Conservation (phyloP, 2,329 filamentous ascomycete genomes). For the Ilyonectria robusta region DNA sequence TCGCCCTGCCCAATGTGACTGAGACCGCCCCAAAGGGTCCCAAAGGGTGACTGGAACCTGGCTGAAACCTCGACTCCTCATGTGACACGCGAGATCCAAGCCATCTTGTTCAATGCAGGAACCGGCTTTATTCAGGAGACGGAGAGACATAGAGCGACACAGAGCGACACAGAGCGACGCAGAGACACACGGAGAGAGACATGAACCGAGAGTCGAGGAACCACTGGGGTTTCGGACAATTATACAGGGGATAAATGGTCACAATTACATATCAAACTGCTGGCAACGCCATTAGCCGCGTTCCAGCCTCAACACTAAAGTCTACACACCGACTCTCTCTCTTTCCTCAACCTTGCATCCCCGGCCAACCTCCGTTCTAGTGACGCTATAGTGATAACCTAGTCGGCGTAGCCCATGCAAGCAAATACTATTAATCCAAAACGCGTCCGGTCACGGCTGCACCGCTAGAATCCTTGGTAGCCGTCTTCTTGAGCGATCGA, state of each 20-base stretch:
- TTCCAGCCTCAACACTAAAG: constrained; percentile 34
- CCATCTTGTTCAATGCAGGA: constrained; percentile 12
- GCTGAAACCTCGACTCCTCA: constrained; percentile 9
- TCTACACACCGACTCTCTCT: constrained; percentile 24
- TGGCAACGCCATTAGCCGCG: constrained; percentile 26
- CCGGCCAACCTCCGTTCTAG: constrained; percentile 21
- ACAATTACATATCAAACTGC: constrained; percentile 33
- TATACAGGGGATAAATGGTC: constrained; percentile 19
- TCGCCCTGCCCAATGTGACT: neutral
- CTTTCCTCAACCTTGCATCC: constrained; percentile 25
- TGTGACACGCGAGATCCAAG: constrained; percentile 10
- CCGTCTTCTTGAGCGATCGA: constrained; percentile 84
- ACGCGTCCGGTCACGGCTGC: constrained; percentile 84
- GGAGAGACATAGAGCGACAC: neutral
- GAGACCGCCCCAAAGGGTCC: constrained; percentile 9
- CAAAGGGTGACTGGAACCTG: constrained; percentile 1
- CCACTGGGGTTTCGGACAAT: constrained; percentile 14
- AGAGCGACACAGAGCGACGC: neutral
- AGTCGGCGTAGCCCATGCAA: neutral
- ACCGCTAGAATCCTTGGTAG: constrained; percentile 88
- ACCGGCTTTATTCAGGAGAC: neutral
- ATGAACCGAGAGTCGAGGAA: neutral
- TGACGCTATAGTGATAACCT: constrained; percentile 5
- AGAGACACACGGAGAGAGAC: neutral
- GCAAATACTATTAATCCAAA: constrained; percentile 59